Percentiles rank a stretch among this genome's conserved stretches.
phyloP scores from a whole-genome alignment of 805 yeast species.

The Brettanomyces anomalus region DNA sequence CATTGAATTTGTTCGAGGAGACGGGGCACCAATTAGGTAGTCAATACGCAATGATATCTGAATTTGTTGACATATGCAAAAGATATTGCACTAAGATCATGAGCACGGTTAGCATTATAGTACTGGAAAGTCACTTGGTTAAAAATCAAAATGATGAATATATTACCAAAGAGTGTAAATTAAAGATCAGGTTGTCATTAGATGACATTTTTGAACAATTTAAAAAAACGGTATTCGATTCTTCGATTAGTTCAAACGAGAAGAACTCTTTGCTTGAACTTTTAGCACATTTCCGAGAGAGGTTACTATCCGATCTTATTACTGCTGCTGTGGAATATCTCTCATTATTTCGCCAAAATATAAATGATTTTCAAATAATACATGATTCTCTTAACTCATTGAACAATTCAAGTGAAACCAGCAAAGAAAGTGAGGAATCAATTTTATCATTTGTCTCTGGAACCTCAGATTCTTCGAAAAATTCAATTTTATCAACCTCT shows the following conservation, averaged over 20 bases:
- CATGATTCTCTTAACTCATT: conserved; percentile 19
- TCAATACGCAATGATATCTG: conserved; percentile 12
- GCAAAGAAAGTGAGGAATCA: not conserved
- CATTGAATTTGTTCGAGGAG: conserved; percentile 11
- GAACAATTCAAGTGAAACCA: not conserved
- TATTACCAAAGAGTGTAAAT: conserved; percentile 13
- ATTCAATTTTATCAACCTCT: not conserved
- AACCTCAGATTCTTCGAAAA: not conserved
- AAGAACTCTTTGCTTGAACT: conserved; percentile 6
- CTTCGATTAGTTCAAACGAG: conserved; percentile 6
- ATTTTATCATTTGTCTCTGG: too few species aligned
- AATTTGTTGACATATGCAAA: conserved; percentile 16
- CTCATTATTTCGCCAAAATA: conserved; percentile 15
- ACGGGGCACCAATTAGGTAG: conserved; percentile 15
- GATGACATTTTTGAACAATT: conserved; percentile 10
- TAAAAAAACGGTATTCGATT: conserved; percentile 5
- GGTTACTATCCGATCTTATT: conserved; percentile 15
- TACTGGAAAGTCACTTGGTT: conserved; percentile 21
- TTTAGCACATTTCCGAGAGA: conserved; percentile 12
- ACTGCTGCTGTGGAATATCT: conserved; percentile 16
- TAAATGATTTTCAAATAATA: conserved; percentile 21
- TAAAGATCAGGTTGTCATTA: conserved; percentile 13
- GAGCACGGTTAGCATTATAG: conserved; percentile 17
- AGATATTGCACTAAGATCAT: conserved; percentile 16
- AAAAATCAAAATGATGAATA: conserved; percentile 11